Evolutionary conservation across 208 protist species (phyloP).

Genomic region (Crithidia fasciculata): DNA sequence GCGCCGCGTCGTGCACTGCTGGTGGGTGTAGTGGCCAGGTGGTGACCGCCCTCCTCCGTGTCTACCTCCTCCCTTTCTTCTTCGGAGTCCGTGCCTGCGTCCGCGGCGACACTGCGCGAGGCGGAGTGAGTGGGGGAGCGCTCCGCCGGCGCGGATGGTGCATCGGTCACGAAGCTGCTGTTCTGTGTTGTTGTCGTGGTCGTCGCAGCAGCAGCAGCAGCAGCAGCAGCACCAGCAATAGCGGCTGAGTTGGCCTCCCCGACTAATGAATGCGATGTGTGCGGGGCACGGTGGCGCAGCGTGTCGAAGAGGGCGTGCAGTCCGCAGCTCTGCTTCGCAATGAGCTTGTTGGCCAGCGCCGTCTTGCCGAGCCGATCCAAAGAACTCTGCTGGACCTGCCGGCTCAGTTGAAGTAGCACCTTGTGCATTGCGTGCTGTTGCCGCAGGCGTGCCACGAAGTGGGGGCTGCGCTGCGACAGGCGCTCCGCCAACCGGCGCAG

Average conservation of each 20-base stretch:
- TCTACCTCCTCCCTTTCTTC: not conserved
- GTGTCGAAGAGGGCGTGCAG: constrained; percentile 54
- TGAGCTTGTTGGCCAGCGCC: constrained; percentile 45
- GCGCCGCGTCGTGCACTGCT: not conserved
- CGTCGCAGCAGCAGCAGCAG: too few relatives aligned
- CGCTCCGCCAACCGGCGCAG: constrained; percentile 35
- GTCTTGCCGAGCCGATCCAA: constrained; percentile 58
- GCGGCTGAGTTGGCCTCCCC: too few relatives aligned
- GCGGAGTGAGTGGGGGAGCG: not conserved
- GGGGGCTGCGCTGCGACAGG: constrained; percentile 39
- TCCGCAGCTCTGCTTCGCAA: constrained; percentile 62
- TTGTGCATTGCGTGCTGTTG: constrained; percentile 54
- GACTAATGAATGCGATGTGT: not conserved
- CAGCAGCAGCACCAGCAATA: too few relatives aligned
- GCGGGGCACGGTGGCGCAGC: constrained; percentile 8
- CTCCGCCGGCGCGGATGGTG: not conserved
- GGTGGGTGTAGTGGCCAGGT: too few relatives aligned
- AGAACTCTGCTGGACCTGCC: constrained; percentile 36
- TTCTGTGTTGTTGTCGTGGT: not conserved
- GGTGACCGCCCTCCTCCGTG: not conserved
- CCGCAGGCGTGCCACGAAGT: constrained; percentile 58
- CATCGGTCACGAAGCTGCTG: not conserved
- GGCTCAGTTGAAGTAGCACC: constrained; percentile 45
- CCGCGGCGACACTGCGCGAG: not conserved
- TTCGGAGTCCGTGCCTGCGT: not conserved